Percentiles rank a stretch among this genome's conserved stretches.
These are phyloP conservation scores for Otatea glauca DNA, from an alignment of 176 grass and related monocot species.

Conservation along the genomic window DNA sequence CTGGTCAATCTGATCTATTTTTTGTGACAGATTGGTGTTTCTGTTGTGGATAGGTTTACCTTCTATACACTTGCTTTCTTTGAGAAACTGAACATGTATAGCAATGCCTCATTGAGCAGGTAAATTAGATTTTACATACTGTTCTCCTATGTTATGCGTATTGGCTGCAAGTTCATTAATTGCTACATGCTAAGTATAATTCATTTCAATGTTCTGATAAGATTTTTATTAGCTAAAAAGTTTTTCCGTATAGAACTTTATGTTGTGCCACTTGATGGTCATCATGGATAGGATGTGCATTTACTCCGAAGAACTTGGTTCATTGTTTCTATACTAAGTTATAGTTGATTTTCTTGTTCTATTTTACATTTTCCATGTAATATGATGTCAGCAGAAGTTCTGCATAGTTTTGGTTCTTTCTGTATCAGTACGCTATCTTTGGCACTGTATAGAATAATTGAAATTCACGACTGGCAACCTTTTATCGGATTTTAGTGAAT, in stretches of 20 bases:
- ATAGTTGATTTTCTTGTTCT: constrained; percentile 13
- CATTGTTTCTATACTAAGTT: constrained; percentile 23
- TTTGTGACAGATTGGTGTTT: constrained; percentile 84
- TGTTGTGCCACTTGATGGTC: neutral
- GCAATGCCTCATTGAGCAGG: constrained; percentile 97
- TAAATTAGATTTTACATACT: constrained; percentile 41
- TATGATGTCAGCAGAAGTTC: neutral
- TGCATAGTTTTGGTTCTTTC: constrained; percentile 15
- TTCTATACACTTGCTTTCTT: constrained; percentile 98
- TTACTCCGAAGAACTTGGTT: neutral
- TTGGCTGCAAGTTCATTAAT: neutral
- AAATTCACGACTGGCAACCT: neutral
- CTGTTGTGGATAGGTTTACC: constrained; percentile 98
- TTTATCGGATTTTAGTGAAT: constrained; percentile 17
- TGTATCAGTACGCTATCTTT: constrained; percentile 5
- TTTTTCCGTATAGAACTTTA: constrained; percentile 20
- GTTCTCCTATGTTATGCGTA: constrained; percentile 12
- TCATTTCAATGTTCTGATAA: constrained; percentile 12
- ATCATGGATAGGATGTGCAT: neutral
- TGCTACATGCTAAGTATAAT: constrained; percentile 8
- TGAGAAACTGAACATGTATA: constrained; percentile 99
- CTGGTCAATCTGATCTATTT: constrained; percentile 36
- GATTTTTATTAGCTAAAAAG: neutral
- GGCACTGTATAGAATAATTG: constrained; percentile 13
- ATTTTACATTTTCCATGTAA: constrained; percentile 16